Base-by-base conservation (phyloP, 1,139 yeast genomes). In the Nakaseomyces glabratus region DNA sequence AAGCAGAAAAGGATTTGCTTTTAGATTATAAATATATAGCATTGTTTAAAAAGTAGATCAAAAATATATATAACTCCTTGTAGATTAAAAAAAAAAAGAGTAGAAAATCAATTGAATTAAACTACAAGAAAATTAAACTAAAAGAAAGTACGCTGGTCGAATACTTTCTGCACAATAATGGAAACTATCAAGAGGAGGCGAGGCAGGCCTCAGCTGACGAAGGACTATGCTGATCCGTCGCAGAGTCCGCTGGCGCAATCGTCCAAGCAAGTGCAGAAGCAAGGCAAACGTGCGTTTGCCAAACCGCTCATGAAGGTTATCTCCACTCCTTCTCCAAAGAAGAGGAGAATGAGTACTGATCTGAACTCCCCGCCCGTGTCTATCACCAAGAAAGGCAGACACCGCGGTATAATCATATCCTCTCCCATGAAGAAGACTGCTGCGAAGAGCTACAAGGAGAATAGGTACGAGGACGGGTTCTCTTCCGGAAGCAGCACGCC, bases 191-290 rank as follows among this genome's bases (percentile, higher is more conserved):
- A 45, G 10, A 49, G 44, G 37, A 50, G 48, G 25, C 45, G 61
- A 37, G 61, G 61, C 5, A 49, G 61, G 47, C 61, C 61, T 6
- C 52, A 56, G 12, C 48, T 57, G 7, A 47, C 51, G 17, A 57
- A 55, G 40, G 47, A 52, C 20, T 57, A 57, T 34, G 46, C 49
- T 13, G 49, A 55, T 36, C 61, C 61, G n/a, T 39, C 53, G 46
- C 49, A 54, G 35, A 50, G 57, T 12, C 61, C 61, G 12, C 55
- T 57, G 60, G 61, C 61, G 4, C 49, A 48, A 19, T 51, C 59
- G 4, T 57, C 61, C 3, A 30, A 51, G 37, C 49, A 51, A 34
- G 56, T 57, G 22, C 58, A 56, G 32, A 49, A 40, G 33, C 44
- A 44, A 24, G 57, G 55, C 9, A 40, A 51, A 6, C 48, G 46